Conservation (phyloP, 768 basidiomycete genomes). For the Psilocybe sp. region DNA sequence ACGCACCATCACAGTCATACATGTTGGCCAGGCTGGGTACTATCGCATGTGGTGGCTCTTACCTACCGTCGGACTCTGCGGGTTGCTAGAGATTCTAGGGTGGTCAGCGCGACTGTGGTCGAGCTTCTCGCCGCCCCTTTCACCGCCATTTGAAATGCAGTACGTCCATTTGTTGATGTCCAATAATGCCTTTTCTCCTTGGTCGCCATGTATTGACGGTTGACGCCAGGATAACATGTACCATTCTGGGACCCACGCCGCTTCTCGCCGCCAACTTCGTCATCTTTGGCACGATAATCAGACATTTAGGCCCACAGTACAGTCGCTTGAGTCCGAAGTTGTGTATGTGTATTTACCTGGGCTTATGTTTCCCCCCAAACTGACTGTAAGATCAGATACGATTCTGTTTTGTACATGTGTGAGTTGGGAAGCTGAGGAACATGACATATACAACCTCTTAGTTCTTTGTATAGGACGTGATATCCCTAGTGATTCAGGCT, state of each 20-base stretch:
- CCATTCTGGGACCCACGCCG: constrained; percentile 55
- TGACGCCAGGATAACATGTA: constrained; percentile 33
- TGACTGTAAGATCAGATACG: constrained; percentile 25
- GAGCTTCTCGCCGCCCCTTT: constrained; percentile 21
- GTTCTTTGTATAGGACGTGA: constrained; percentile 36
- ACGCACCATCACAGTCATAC: constrained; percentile 32
- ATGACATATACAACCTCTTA: background rate
- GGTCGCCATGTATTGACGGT: background rate
- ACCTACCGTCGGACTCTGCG: constrained; percentile 45
- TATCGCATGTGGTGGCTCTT: constrained; percentile 52
- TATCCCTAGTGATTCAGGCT: constrained; percentile 61
- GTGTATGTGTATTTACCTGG: constrained; percentile 26
- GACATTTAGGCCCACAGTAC: constrained; percentile 41
- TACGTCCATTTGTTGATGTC: constrained; percentile 21
- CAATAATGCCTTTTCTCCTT: background rate
- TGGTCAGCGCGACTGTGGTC: constrained; percentile 60
- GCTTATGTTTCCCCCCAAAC: background rate
- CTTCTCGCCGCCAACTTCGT: constrained; percentile 57
- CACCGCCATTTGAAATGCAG: constrained; percentile 37
- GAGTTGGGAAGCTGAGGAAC: constrained; percentile 1
- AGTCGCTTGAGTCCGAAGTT: constrained; percentile 43
- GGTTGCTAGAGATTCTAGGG: constrained; percentile 48
- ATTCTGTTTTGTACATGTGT: constrained; percentile 37
- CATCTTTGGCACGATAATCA: constrained; percentile 46
- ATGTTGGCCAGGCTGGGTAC: constrained; percentile 40